A percentile compares a stretch with the other conserved stretches of the same genome.
Conservation (phyloP, 2,329 filamentous ascomycete genomes). For the Aspergillus intermedius region DNA sequence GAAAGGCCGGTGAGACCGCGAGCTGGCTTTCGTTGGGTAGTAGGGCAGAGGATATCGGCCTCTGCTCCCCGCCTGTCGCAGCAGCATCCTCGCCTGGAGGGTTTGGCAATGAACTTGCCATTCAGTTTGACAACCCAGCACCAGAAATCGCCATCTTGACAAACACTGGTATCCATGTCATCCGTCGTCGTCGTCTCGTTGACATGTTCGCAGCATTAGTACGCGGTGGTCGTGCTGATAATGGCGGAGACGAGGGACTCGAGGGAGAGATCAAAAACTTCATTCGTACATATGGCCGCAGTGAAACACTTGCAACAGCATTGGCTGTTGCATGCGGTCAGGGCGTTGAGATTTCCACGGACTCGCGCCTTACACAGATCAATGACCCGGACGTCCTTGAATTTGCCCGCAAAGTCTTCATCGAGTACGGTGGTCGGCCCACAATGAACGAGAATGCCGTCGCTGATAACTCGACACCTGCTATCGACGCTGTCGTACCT, state of each 20-base stretch:
- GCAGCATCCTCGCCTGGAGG: constrained; percentile 63
- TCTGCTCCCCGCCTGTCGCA: constrained; percentile 66
- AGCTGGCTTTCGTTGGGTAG: constrained; percentile 72
- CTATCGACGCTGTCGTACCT: constrained; percentile 74
- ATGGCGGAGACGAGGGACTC: constrained; percentile 65
- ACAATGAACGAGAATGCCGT: constrained; percentile 71
- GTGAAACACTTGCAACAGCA: constrained; percentile 83
- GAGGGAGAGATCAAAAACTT: constrained; percentile 79
- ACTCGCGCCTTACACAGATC: constrained; percentile 62
- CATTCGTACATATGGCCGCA: constrained; percentile 75
- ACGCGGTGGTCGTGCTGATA: constrained; percentile 59
- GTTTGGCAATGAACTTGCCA: constrained; percentile 90
- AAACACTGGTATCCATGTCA: constrained; percentile 79
- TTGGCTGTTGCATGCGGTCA: constrained; percentile 93
- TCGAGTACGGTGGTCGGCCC: constrained; percentile 85
- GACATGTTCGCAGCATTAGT: constrained; percentile 86
- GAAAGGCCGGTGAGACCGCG: constrained; percentile 68
- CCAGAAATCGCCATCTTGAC: constrained; percentile 88
- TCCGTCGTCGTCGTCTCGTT: constrained; percentile 75
- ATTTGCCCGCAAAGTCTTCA: constrained; percentile 76
- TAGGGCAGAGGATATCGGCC: constrained; percentile 68
- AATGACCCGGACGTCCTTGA: constrained; percentile 83
- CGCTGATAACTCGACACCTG: constrained; percentile 53
- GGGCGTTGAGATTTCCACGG: constrained; percentile 69
- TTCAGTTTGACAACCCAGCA: constrained; percentile 82